These are phyloP conservation scores for Colletotrichum eleusines DNA, from an alignment of 2,329 filamentous ascomycete genomes.

Conservation along the genomic window DNA sequence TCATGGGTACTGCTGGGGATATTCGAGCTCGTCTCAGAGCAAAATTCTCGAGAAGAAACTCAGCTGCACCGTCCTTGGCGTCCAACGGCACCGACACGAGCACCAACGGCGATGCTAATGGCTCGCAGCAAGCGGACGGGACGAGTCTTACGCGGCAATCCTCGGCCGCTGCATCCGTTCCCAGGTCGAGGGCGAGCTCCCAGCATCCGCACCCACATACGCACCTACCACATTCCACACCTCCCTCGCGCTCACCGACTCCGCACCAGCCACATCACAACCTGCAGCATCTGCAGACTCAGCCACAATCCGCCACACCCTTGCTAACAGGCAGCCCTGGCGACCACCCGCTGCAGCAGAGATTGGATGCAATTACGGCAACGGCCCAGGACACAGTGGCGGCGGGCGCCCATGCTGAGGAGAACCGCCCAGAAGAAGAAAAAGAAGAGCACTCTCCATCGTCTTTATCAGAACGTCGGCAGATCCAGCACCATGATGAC, in stretches of 20 bases:
- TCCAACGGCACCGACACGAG: slow-evolving; percentile 43
- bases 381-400: slow-evolving; percentile 5
- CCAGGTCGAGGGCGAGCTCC: slow-evolving; percentile 31
- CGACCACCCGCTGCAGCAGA: slow-evolving; percentile 31
- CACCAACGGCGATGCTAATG: slow-evolving; percentile 47
- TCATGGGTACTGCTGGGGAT: slow-evolving; percentile 50
- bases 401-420: slow-evolving; percentile 7
- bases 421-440: neutral
- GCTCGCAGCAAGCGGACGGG: slow-evolving; percentile 47
- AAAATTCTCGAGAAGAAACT: slow-evolving; percentile 59
- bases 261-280: slow-evolving; percentile 15
- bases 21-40: slow-evolving; percentile 61
- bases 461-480: slow-evolving; percentile 28
- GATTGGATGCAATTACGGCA: slow-evolving; percentile 38
- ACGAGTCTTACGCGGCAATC: slow-evolving; percentile 40
- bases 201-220: slow-evolving; percentile 16
- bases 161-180: slow-evolving; percentile 36
- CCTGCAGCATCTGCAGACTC: slow-evolving; percentile 9
- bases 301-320: slow-evolving; percentile 14
- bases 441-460: slow-evolving; percentile 25
- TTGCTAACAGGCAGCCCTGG: slow-evolving; percentile 19
- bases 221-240: neutral
- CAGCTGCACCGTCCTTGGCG: slow-evolving; percentile 52
- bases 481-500: slow-evolving; percentile 26
- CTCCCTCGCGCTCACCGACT: slow-evolving; percentile 23